phyloP scores from a whole-genome alignment of 192 early-diverging fungal species.

The Coemansia sp. region DNA sequence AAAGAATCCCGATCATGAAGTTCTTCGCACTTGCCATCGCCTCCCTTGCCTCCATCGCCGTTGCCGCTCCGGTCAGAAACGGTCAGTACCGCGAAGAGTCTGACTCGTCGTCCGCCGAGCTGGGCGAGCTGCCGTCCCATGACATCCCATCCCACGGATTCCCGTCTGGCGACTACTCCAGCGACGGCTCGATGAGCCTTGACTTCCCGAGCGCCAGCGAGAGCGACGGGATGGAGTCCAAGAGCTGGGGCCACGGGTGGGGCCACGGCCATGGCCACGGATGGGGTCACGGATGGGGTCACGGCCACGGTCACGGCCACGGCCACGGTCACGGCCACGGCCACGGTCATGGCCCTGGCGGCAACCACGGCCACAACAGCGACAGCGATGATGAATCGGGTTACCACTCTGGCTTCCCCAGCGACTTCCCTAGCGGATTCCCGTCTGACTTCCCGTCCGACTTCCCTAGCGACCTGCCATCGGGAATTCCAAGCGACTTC shows the following conservation, averaged over 20 bases:
- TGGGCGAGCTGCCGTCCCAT: not conserved
- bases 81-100: not conserved
- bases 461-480: not conserved
- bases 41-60: conserved; percentile 7
- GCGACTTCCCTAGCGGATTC: not conserved
- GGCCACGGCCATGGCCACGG: not conserved
- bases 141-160: not conserved
- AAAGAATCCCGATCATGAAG: conserved; percentile 7
- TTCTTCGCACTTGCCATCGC: conserved; percentile 2
- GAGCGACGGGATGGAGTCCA: not conserved
- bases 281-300: not conserved
- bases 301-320: not conserved
- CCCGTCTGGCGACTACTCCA: not conserved
- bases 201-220: not conserved
- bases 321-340: not conserved
- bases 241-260: not conserved
- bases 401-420: not conserved
- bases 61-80: conserved; percentile 4
- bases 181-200: not conserved
- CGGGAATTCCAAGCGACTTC: not conserved
- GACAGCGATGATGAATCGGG: not conserved
- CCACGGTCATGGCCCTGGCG: not conserved
- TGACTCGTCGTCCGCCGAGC: not conserved
- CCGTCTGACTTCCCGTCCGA: not conserved
- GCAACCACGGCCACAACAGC: not conserved